phyloP scores from a whole-genome alignment of 768 basidiomycete genomes.

The Termitomyces sp. region DNA sequence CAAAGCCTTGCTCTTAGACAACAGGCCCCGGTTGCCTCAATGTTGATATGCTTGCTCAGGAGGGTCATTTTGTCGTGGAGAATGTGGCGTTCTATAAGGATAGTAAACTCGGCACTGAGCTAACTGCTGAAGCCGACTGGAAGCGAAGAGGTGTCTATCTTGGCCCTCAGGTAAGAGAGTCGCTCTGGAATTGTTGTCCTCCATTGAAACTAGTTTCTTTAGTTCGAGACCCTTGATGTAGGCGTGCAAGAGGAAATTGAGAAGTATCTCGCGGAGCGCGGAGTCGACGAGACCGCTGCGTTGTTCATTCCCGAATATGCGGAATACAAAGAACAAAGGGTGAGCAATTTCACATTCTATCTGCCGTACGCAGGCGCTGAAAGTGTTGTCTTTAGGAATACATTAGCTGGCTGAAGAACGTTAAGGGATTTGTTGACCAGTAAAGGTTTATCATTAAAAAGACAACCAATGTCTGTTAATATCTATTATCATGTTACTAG shows the following conservation, averaged over 20 bases:
- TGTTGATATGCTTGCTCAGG: constrained; percentile 75
- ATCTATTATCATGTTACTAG: constrained; percentile 4
- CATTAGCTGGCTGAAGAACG: constrained; percentile 79
- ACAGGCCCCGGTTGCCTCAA: constrained; percentile 63
- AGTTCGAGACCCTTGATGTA: constrained; percentile 91
- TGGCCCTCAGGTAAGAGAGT: constrained; percentile 68
- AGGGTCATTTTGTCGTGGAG: constrained; percentile 80
- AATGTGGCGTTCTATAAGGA: constrained; percentile 87
- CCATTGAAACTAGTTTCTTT: constrained; percentile 1
- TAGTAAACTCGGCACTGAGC: constrained; percentile 62
- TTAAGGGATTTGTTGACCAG: constrained; percentile 78
- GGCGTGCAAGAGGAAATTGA: constrained; percentile 90
- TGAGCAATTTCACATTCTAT: constrained; percentile 28
- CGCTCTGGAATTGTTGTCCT: neutral
- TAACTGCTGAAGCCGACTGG: constrained; percentile 92
- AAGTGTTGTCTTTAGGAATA: constrained; percentile 64
- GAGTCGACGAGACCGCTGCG: constrained; percentile 78
- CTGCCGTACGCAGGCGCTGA: neutral
- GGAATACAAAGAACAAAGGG: constrained; percentile 91
- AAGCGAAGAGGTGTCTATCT: constrained; percentile 88
- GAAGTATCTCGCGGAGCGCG: constrained; percentile 84
- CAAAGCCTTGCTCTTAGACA: constrained; percentile 29
- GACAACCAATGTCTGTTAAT: constrained; percentile 6
- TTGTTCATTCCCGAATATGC: constrained; percentile 87
- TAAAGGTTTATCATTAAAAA: constrained; percentile 23